Evolutionary conservation across 345 rosid species (phyloP), one percentile per base, ranked within the genome.

Genomic region (Erodium maritimum): DNA sequence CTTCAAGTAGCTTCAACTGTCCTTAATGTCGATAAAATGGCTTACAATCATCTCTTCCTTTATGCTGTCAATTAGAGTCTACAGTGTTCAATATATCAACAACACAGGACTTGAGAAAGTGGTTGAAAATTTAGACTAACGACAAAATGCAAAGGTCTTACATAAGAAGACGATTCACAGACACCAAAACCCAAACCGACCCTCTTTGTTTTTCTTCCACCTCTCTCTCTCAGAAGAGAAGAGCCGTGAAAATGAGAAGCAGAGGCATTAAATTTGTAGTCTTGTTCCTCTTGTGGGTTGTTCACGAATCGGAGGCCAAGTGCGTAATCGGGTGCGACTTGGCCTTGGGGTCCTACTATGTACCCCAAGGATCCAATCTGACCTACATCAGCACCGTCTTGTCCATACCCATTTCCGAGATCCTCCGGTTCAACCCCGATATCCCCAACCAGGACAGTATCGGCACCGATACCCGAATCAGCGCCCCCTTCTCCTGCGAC

Each of bases 281-380:
- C 72, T 20, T 52, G 14, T 60, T 21, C 72, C 20, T 52, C 25
- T 19, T 11, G 69, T 69, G 37, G 2, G 37, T 22, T 50, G 23
- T 66, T 62, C 21, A 11, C 8, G 52, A 52, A 16, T 65, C 29
- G 19, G 61, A 73, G 48, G 76, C 78, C 61, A 72, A 52, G 46
- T 77, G 87, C 57, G 70, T 45, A 19, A 54, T 58, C 2, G 79
- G 86, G 8, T 81, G 81, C 57, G 61, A 23, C 50, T 63, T 76
- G 23, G 79, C 81, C 56, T 18, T 78, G 2, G 81, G 74, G 1
- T 78, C 86, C 0, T 81, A 81, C 23, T 75, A 73, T 45, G 52
- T 71, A 19, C 57, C 71, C 69, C 42, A 63, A 56, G 75, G 72
- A 17, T 65, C 71, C 3, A 81, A 75, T 50, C 79, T 81, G 12